phyloP scores from a whole-genome alignment of 2,329 filamentous ascomycete species.

The Pseudocercospora eumusae region DNA sequence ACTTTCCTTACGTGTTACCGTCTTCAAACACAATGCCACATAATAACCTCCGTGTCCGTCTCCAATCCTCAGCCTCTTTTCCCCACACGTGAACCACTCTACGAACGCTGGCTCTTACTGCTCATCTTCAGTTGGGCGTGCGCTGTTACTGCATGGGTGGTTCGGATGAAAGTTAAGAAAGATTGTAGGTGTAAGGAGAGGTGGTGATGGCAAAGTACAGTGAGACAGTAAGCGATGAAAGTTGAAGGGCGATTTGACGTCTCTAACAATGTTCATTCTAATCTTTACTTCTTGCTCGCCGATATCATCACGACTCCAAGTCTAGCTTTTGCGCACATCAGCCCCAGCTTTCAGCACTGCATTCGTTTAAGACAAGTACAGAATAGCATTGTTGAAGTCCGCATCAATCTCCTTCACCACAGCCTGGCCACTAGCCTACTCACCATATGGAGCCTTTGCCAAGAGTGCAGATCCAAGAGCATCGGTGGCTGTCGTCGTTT shows the following conservation, averaged over 20 bases:
- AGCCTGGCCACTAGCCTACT: conserved; percentile 22
- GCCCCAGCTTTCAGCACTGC: neutral
- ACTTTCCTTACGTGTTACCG: neutral
- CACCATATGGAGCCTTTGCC: conserved; percentile 19
- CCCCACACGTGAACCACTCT: neutral
- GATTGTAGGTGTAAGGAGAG: neutral
- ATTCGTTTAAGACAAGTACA: conserved; percentile 9
- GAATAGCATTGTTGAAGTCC: conserved; percentile 30
- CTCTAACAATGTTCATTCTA: neutral
- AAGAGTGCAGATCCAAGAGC: conserved; percentile 18
- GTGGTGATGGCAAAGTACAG: neutral
- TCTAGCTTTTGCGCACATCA: neutral
- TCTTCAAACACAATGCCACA: neutral
- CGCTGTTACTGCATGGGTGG: neutral
- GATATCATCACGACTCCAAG: neutral
- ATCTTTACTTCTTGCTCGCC: neutral
- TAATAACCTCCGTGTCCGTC: neutral
- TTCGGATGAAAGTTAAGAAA: neutral
- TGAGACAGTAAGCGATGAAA: neutral
- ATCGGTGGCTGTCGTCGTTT: conserved; percentile 14
- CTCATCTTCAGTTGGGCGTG: neutral
- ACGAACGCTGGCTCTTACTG: neutral
- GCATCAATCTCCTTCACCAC: conserved; percentile 44
- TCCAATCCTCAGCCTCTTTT: neutral
- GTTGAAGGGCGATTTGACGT: neutral